A percentile compares a stretch with the other conserved stretches of the same genome.
Conservation (phyloP, 345 rosid species). For the Salix dunnii region DNA sequence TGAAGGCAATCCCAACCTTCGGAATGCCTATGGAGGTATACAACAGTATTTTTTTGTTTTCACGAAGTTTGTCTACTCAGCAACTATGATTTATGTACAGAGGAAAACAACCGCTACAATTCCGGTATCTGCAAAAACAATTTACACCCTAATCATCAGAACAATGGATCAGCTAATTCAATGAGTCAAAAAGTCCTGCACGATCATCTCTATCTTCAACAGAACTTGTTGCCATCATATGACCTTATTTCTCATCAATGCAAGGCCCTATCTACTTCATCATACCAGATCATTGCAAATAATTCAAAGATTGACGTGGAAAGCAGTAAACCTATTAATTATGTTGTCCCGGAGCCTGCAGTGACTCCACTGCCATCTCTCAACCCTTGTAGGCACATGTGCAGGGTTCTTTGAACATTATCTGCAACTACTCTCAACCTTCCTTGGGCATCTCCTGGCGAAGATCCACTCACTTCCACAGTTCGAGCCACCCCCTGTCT, state of each 20-base stretch:
- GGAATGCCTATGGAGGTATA: not conserved
- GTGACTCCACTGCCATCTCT: conserved; percentile 46
- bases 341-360: conserved; percentile 32
- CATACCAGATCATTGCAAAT: not conserved
- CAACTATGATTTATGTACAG: conserved; percentile 22
- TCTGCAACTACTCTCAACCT: conserved; percentile 80
- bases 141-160: conserved; percentile 16
- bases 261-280: not conserved
- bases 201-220: not conserved
- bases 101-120: conserved; percentile 1
- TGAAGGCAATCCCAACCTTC: not conserved
- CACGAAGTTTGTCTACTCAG: conserved; percentile 1
- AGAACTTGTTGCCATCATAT: not conserved
- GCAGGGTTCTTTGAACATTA: conserved; percentile 63
- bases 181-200: not conserved
- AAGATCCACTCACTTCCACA: conserved; percentile 49
- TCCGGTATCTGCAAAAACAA: conserved; percentile 9
- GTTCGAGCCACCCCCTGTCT: conserved; percentile 70
- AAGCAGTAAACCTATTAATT: not conserved
- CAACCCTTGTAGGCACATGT: conserved; percentile 68
- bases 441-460: conserved; percentile 66
- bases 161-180: conserved; percentile 10
- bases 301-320: not conserved
- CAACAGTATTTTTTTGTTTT: not conserved
- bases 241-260: not conserved